Base-by-base conservation (phyloP, 306 rosid species). In the Quercus engelmannii region DNA sequence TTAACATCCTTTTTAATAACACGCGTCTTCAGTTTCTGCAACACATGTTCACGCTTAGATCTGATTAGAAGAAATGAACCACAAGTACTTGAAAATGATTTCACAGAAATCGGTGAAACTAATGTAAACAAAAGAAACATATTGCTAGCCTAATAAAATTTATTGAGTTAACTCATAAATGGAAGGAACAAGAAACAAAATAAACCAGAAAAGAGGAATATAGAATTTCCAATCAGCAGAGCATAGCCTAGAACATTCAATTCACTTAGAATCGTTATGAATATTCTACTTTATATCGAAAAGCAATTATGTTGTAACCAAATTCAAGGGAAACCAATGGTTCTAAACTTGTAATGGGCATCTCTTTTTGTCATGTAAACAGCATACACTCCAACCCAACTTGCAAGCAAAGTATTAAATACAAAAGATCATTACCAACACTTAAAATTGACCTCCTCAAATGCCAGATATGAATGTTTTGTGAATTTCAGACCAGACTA, bases 21-120 rank as follows among this genome's bases (percentile, higher is more conserved):
- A 21, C 92, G 91, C 1, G 99, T 96, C 89, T 93, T 96, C 2
- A 96, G 89, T 86, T 77, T 96, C 97, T 95, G 90, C 71, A 88
- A 43, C 23, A 64, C 17, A 52, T 43, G 21, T 3, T 14, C 28
- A 33, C 11, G 6, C 8, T n/a, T 55, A n/a, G 19, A 18, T 19
- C 5, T 23, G 57, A 62, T 17, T 15, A 70, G n/a, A 74, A 71
- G 33, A 64, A 11, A 15, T 21, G 15, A 78, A 21, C 57, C 57
- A 14, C 35, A 65, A 35, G 17, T 35, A 8, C 52, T 4, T 18
- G 2, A 9, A 68, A 68, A 68, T n/a, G 10, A 19, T 14, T 33
- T 18, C 26, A 67, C 4, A 67, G 51, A 67, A 35, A 67, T 18
- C 31, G 15, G 35, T 31, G 52, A 19, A 35, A 67, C 25, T 18